Evolutionary conservation across 495 filamentous ascomycete genomes (phyloP).

Genomic region (Penicillium daleae): DNA sequence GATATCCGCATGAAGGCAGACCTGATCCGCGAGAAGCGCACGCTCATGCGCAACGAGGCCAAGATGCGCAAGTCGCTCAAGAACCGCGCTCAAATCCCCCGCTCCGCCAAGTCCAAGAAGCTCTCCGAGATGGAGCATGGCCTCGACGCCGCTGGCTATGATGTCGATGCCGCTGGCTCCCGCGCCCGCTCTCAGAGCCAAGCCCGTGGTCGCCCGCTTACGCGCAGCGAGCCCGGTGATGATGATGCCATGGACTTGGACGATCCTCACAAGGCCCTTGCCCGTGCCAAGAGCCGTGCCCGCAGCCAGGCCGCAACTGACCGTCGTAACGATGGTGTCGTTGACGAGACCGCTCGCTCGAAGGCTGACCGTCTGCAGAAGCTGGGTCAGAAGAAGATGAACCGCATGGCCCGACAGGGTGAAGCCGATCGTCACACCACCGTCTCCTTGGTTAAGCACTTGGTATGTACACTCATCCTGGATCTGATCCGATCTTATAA

Average conservation of each 20-base stretch:
- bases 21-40: slow-evolving; percentile 88
- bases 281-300: slow-evolving; percentile 75
- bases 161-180: slow-evolving; percentile 70
- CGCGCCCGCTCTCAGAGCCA: slow-evolving; percentile 70
- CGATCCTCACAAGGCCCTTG: slow-evolving; percentile 60
- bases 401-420: slow-evolving; percentile 92
- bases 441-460: slow-evolving; percentile 82
- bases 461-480: slow-evolving; percentile 62
- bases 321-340: slow-evolving; percentile 77
- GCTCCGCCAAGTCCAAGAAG: slow-evolving; percentile 71
- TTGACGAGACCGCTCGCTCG: slow-evolving; percentile 53
- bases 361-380: slow-evolving; percentile 87
- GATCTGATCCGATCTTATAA: slow-evolving; percentile 2
- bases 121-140: slow-evolving; percentile 83
- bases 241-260: slow-evolving; percentile 91
- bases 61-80: slow-evolving; percentile 92
- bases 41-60: slow-evolving; percentile 86
- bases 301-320: slow-evolving; percentile 78
- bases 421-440: slow-evolving; percentile 93
- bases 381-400: slow-evolving; percentile 96
- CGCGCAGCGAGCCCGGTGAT: slow-evolving; percentile 60
- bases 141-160: slow-evolving; percentile 82
- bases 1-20: slow-evolving; percentile 90
- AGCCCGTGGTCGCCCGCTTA: slow-evolving; percentile 62
- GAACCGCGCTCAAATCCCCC: slow-evolving; percentile 90